phyloP scores from a whole-genome alignment of 495 filamentous ascomycete species.

The Aspergillus biplanus region DNA sequence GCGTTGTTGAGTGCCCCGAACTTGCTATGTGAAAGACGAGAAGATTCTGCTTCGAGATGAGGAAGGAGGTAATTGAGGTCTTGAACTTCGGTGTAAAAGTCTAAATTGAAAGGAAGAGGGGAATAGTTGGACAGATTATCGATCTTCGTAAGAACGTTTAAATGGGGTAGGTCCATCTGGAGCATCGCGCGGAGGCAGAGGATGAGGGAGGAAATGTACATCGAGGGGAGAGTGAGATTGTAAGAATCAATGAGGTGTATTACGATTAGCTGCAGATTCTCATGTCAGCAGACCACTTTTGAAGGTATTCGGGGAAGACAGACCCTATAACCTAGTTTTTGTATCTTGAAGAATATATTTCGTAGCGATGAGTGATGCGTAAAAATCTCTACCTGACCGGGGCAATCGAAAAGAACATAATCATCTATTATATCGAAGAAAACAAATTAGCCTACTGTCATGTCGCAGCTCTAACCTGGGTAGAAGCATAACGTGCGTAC shows the following conservation, averaged over 20 bases:
- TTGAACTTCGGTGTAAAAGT: slow-evolving; percentile 98
- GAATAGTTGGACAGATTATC: slow-evolving; percentile 84
- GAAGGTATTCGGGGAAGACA: background rate
- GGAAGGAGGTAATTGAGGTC: slow-evolving; percentile 85
- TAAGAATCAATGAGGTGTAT: slow-evolving; percentile 91
- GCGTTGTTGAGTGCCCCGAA: slow-evolving; percentile 84
- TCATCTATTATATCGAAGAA: slow-evolving; percentile 63
- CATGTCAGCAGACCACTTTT: slow-evolving; percentile 20
- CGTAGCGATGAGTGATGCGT: slow-evolving; percentile 89
- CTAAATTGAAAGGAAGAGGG: slow-evolving; percentile 86
- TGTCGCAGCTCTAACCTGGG: background rate
- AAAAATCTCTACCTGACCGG: slow-evolving; percentile 95
- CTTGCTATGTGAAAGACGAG: slow-evolving; percentile 64
- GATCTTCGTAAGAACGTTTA: slow-evolving; percentile 97
- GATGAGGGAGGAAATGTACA: slow-evolving; percentile 92
- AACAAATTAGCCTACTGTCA: slow-evolving; percentile 8
- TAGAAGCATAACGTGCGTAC: slow-evolving; percentile 36
- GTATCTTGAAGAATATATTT: slow-evolving; percentile 85
- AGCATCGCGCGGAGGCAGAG: slow-evolving; percentile 95
- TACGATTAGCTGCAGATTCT: slow-evolving; percentile 70
- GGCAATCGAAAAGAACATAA: slow-evolving; percentile 94
- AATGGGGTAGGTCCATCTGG: slow-evolving; percentile 91
- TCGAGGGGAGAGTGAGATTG: slow-evolving; percentile 84
- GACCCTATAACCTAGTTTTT: slow-evolving; percentile 93
- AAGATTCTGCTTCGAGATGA: slow-evolving; percentile 65